Conservation (phyloP, 345 rosid genomes). For the Theobroma cacao region DNA sequence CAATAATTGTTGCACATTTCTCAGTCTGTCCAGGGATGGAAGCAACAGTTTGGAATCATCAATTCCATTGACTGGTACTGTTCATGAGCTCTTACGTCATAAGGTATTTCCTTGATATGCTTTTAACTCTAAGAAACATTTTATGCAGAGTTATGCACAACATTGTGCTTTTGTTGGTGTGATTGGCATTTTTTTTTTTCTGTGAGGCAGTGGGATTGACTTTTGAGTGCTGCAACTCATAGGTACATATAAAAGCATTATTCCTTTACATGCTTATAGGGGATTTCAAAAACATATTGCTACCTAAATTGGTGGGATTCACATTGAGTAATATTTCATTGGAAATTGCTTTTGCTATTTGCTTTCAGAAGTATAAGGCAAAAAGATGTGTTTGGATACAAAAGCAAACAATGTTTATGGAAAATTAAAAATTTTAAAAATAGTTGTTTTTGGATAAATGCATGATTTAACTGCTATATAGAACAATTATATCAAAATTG, state of each 20-base stretch:
- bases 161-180: not conserved
- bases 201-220: not conserved
- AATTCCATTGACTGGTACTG: slow-evolving; percentile 57
- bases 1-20: slow-evolving; percentile 12
- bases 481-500: not conserved
- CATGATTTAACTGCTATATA: not conserved
- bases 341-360: not conserved
- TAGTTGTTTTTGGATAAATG: not conserved
- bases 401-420: not conserved
- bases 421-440: not conserved
- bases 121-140: not conserved
- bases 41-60: slow-evolving; percentile 48
- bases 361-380: slow-evolving; percentile 4
- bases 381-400: not conserved
- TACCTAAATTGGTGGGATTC: not conserved
- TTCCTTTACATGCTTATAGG: not conserved
- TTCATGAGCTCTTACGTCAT: slow-evolving; percentile 65
- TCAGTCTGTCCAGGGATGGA: slow-evolving; percentile 32
- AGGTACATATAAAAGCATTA: not conserved
- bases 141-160: not conserved
- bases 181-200: not conserved
- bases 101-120: slow-evolving; percentile 50
- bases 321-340: not conserved
- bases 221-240: not conserved
- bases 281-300: not conserved